phyloP scores from a whole-genome alignment of 345 rosid genomes.

The Sonneratia caseolaris region DNA sequence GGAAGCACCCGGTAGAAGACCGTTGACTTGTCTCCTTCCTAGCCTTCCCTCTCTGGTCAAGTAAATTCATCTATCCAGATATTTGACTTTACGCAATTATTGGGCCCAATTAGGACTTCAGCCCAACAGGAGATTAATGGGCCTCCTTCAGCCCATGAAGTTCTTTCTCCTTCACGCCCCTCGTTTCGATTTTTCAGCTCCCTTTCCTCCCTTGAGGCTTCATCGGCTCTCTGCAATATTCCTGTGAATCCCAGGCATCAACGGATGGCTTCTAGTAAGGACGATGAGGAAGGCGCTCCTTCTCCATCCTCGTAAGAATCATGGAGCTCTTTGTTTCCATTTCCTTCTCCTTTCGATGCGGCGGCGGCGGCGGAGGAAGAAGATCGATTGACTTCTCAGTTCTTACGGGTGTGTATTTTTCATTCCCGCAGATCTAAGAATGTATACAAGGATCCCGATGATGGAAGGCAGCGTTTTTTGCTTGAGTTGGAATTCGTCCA shows the following conservation, averaged over 20 bases:
- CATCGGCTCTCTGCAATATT: not conserved
- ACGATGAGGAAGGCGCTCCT: not conserved
- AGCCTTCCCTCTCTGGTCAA: too few relatives aligned
- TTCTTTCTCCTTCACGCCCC: too few relatives aligned
- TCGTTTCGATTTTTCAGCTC: too few relatives aligned
- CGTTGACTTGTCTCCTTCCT: too few relatives aligned
- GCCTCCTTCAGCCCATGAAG: too few relatives aligned
- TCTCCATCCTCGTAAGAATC: not conserved
- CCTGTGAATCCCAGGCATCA: not conserved
- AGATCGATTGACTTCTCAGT: not conserved
- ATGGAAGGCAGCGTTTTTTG: slow-evolving; percentile 75
- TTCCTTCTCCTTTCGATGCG: not conserved
- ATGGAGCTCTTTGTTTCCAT: not conserved
- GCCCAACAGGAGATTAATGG: too few relatives aligned
- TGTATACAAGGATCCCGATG: slow-evolving; percentile 79
- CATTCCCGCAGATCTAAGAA: slow-evolving; percentile 33
- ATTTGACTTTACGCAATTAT: too few relatives aligned
- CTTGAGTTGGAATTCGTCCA: slow-evolving; percentile 91
- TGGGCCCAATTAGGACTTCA: too few relatives aligned
- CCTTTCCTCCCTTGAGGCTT: too few relatives aligned
- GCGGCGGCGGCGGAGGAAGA: not conserved
- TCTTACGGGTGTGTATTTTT: not conserved
- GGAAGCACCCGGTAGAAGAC: too few relatives aligned
- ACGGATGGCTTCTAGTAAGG: not conserved
- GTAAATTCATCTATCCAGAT: too few relatives aligned